Evolutionary conservation across 1,284 basidiomycete genomes (phyloP).

Genomic region (Apiotrichum sp.): DNA sequence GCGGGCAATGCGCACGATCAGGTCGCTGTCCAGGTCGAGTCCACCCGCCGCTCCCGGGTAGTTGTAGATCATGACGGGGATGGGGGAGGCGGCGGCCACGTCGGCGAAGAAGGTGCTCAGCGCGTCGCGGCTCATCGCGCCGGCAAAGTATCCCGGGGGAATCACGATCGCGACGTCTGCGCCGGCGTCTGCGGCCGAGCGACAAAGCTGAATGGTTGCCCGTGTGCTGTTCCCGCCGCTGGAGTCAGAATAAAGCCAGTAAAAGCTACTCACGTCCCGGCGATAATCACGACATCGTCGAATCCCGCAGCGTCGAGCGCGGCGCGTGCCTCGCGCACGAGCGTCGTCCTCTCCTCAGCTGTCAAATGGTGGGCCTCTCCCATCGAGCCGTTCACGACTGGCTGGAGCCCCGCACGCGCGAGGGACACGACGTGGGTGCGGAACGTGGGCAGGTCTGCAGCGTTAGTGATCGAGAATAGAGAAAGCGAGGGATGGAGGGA

Average conservation of each 20-base stretch:
- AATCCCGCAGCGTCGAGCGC: slow-evolving; percentile 65
- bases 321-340: slow-evolving; percentile 64
- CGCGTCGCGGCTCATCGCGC: slow-evolving; percentile 60
- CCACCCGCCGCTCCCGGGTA: slow-evolving; percentile 77
- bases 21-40: slow-evolving; percentile 78
- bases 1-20: slow-evolving; percentile 68
- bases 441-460: slow-evolving; percentile 63
- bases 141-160: slow-evolving; percentile 74
- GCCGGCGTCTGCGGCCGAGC: slow-evolving; percentile 71
- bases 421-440: slow-evolving; percentile 65
- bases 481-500: no score
- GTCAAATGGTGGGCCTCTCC: slow-evolving; percentile 67
- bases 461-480: no score
- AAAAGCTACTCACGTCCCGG: slow-evolving; percentile 56
- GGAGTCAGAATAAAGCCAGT: not conserved
- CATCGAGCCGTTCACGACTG: slow-evolving; percentile 63
- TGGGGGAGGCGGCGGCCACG: slow-evolving; percentile 67
- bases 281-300: slow-evolving; percentile 61
- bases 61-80: slow-evolving; percentile 87
- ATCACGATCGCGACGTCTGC: slow-evolving; percentile 83
- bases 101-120: slow-evolving; percentile 73
- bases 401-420: slow-evolving; percentile 67
- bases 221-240: slow-evolving; percentile 69
- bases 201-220: slow-evolving; percentile 66
- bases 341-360: slow-evolving; percentile 60